Base-by-base conservation (phyloP, 768 basidiomycete genomes). In the Termitomyces sp. region DNA sequence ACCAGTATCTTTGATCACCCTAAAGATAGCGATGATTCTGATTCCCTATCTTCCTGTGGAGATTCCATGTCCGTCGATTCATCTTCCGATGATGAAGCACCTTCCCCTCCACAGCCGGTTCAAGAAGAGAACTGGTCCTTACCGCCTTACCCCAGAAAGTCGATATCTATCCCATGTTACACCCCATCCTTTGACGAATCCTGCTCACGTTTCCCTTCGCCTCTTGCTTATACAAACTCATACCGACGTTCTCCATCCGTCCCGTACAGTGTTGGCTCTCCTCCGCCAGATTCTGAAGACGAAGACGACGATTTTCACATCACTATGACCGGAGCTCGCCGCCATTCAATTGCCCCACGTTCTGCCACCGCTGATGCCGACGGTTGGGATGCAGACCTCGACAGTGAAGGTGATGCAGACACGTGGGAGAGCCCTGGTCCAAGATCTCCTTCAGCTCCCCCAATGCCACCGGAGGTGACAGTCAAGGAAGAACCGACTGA, bases 251-350 rank as follows among this genome's bases (percentile, higher is more conserved):
- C 85, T 1, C 80, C 84, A 7, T 86, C 86, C 8, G 70, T 84
- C 16, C 72, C 83, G 2, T 76, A 73, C 66, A 85, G 81, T 42
- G 68, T 76, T 46, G 82, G 83, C 13, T 87, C 88, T 0, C 86
- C 84, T 1, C 88, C 88, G 13, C 88, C 88, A 4, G 87, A 90
- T 63, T 88, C 85, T 4, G 84, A 84, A 57, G 82, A 82, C 59
- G 85, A 86, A 54, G 75, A 79, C 34, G 81, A 83, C 57, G 79
- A 80, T 56, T 74, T 69, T 56, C 74, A 76, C 55, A 67, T 76
- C 42, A 70, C 75, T 10, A 76, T 78, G 80, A 76, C 76, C 1
- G 68, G 75, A 58, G 62, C 67, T 31, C 70, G 73, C 37, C 68
- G 65, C 32, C 68, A 70, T 49, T 71, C 74, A 41, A 60, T 69